Percentiles rank a stretch among this genome's conserved stretches.
Conservation (phyloP, 2,329 filamentous ascomycete species). For the Xylaria sp. region DNA sequence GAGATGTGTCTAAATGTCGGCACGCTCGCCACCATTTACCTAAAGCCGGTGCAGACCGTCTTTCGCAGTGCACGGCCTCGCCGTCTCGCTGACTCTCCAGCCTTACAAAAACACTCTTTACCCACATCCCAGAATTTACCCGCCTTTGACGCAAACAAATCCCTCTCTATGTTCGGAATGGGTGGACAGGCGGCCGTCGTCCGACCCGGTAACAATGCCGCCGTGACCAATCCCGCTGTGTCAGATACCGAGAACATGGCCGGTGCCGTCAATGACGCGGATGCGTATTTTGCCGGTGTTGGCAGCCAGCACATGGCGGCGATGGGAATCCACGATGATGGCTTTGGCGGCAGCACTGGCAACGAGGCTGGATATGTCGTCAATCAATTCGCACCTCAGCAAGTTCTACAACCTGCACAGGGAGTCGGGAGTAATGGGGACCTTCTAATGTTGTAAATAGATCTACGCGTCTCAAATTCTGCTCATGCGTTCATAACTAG, state of each 20-base stretch:
- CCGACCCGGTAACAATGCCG: constrained; percentile 51
- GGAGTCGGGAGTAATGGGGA: constrained; percentile 76
- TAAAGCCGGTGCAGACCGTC: constrained; percentile 97
- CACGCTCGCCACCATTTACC: constrained; percentile 94
- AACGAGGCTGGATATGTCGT: constrained; percentile 74
- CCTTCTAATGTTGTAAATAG: constrained; percentile 70
- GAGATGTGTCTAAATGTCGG: constrained; percentile 98
- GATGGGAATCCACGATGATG: constrained; percentile 72
- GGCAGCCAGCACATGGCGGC: constrained; percentile 78
- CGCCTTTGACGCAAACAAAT: constrained; percentile 67
- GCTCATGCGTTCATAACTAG: not conserved
- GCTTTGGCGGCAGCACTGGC: constrained; percentile 68
- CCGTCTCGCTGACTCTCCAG: constrained; percentile 83
- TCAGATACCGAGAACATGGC: constrained; percentile 57
- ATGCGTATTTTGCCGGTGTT: constrained; percentile 88
- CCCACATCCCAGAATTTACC: constrained; percentile 65
- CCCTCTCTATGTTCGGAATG: constrained; percentile 67
- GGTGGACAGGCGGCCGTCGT: constrained; percentile 64
- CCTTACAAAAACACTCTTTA: constrained; percentile 79
- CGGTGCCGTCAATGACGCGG: constrained; percentile 83
- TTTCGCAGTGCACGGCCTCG: constrained; percentile 89
- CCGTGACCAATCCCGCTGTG: constrained; percentile 45
- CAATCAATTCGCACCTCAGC: constrained; percentile 82
- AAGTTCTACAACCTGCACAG: constrained; percentile 76
- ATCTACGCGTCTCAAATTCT: not conserved